Conservation (phyloP, 108 stramenopile genomes). For the Cylindrotheca fusiformis region DNA sequence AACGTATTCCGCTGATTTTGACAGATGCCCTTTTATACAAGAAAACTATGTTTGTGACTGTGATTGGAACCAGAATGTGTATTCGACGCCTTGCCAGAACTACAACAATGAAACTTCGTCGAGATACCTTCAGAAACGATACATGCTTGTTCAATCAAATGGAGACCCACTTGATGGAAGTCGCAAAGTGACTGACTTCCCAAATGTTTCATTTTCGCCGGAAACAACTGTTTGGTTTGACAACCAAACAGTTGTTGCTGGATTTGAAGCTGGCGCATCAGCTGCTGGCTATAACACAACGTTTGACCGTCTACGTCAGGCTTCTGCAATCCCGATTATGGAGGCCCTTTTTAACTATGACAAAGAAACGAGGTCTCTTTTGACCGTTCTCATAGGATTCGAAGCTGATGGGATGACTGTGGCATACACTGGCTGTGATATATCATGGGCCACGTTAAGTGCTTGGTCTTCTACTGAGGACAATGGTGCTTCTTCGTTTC, state of each 20-base stretch:
- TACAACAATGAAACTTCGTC: slow-evolving; percentile 4
- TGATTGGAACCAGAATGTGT: slow-evolving; percentile 23
- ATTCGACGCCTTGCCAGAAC: background rate
- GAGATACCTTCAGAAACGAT: slow-evolving; percentile 23
- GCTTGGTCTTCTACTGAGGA: slow-evolving; percentile 19
- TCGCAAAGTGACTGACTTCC: slow-evolving; percentile 21
- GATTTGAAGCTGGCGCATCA: background rate
- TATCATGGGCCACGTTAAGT: background rate
- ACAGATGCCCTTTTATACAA: slow-evolving; percentile 2
- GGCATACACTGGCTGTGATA: slow-evolving; percentile 29
- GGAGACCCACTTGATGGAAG: slow-evolving; percentile 21
- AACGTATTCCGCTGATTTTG: background rate
- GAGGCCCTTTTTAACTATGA: slow-evolving; percentile 36
- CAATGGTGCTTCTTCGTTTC: slow-evolving; percentile 26
- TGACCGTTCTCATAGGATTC: slow-evolving; percentile 9
- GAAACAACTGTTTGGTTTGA: slow-evolving; percentile 36
- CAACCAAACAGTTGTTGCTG: slow-evolving; percentile 21
- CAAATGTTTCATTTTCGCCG: slow-evolving; percentile 22
- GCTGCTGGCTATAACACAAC: slow-evolving; percentile 16
- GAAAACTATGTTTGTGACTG: slow-evolving; percentile 38
- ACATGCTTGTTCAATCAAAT: slow-evolving; percentile 18
- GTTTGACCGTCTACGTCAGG: slow-evolving; percentile 18
- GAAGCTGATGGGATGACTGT: slow-evolving; percentile 38
- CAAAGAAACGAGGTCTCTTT: background rate
- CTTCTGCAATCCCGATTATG: slow-evolving; percentile 14